Conservation (phyloP, 1,284 basidiomycete species). For the Caloboletus inedulis region DNA sequence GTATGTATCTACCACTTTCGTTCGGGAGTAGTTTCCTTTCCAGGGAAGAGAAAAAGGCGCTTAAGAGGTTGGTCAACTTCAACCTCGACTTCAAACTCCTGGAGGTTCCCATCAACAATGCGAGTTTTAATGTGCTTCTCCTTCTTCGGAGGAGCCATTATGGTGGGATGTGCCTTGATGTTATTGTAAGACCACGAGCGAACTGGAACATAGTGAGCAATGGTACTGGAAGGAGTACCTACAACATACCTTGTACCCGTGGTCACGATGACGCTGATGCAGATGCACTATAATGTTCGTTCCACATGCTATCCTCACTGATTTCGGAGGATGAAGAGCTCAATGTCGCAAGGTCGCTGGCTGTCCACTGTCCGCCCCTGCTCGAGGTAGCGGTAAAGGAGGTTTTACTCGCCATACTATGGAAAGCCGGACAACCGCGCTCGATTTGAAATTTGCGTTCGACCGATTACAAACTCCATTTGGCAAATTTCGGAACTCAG, state of each 20-base stretch:
- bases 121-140: slow-evolving; percentile 47
- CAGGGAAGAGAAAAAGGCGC: slow-evolving; percentile 49
- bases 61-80: slow-evolving; percentile 47
- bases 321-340: slow-evolving; percentile 29
- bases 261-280: slow-evolving; percentile 25
- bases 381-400: slow-evolving; percentile 50
- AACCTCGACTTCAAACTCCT: slow-evolving; percentile 48
- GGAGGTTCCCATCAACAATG: slow-evolving; percentile 52
- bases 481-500: too few species aligned
- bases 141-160: slow-evolving; percentile 50
- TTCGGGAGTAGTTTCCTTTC: slow-evolving; percentile 30
- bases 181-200: slow-evolving; percentile 73
- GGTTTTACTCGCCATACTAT: slow-evolving; percentile 29
- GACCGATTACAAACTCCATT: too few species aligned
- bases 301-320: slow-evolving; percentile 34
- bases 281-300: slow-evolving; percentile 19
- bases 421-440: too few species aligned
- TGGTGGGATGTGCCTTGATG: slow-evolving; percentile 59
- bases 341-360: slow-evolving; percentile 34
- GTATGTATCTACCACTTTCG: slow-evolving; percentile 28
- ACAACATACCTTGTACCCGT: slow-evolving; percentile 35
- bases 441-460: too few species aligned
- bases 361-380: slow-evolving; percentile 49
- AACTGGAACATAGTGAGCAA: slow-evolving; percentile 27
- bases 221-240: not conserved